Evolutionary conservation across 257 asterid genomes (phyloP), one percentile per base, ranked within the genome.

Genomic region (Fraxinus pennsylvanica): DNA sequence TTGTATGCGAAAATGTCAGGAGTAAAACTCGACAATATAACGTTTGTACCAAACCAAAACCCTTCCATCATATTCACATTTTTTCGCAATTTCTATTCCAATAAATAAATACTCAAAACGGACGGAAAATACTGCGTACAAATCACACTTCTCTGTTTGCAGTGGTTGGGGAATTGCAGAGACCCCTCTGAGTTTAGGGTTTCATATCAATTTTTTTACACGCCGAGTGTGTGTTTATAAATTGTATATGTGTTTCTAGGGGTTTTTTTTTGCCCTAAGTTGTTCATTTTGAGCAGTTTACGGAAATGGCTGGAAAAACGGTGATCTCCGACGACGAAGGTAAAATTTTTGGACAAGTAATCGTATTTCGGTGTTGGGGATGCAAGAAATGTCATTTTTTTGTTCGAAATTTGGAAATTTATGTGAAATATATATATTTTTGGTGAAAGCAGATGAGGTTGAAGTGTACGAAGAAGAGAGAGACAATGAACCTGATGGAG

Each of bases 321-420:
- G 94, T 92, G 81, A 87, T 92, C 75, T 89, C 96, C 65, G 97
- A 94, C 70, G 98, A 92, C 76, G 97, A 92, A 86, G 98, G 98
- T 91, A 79, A 13, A 29, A 9, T n/a, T 14, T 21, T 68, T 10
- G 35, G 4, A 29, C 59, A 19, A 39, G 19, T 19, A 39, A 45
- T 25, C 29, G 39, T 29, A 33, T 30, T 76, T 76, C 30, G 27
- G 22, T 19, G 17, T 36, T 12, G 15, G 4, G 4, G 6, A 8
- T 1, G 32, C 7, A 0, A 15, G 15, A n/a, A 70, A 2, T 70
- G 6, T n/a, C 0, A 33, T 43, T 39, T 54, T 70, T 27, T 38
- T 21, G 6, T 27, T 57, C 15, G 32, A 17, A 71, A 33, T 77
- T 70, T 39, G 25, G 74, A 52, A 69, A 21, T 52, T 27, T 70